Percentiles rank a stretch among this genome's conserved stretches.
Conservation (phyloP, 805 yeast genomes). For the Candida insectorum region DNA sequence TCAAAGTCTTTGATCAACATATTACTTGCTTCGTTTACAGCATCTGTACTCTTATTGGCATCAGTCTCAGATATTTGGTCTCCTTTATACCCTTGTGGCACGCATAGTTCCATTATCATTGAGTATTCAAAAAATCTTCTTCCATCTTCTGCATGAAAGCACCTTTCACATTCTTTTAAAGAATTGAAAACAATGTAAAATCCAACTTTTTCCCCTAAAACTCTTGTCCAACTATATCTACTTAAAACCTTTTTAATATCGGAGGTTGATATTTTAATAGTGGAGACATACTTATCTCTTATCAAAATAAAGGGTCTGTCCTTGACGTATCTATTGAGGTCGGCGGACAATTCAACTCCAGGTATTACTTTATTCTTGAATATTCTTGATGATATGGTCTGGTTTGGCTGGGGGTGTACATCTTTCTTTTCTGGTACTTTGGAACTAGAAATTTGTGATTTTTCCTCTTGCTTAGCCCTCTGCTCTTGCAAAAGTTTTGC, state of each 20-base stretch:
- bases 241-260: constrained; percentile 60
- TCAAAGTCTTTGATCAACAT: constrained; percentile 62
- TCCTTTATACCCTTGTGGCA: constrained; percentile 41
- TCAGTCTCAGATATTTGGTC: constrained; percentile 4
- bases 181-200: constrained; percentile 69
- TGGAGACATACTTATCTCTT: constrained; percentile 46
- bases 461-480: constrained; percentile 15
- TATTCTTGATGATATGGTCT: constrained; percentile 23
- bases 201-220: constrained; percentile 61
- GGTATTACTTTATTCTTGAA: constrained; percentile 26
- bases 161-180: constrained; percentile 53
- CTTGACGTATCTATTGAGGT: constrained; percentile 46
- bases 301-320: constrained; percentile 59
- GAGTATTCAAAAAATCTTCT: constrained; percentile 43
- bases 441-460: constrained; percentile 6
- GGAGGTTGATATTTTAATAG: constrained; percentile 44
- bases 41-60: constrained; percentile 14
- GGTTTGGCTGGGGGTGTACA: constrained; percentile 1
- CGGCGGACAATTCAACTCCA: constrained; percentile 45
- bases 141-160: constrained; percentile 62
- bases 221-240: constrained; percentile 63
- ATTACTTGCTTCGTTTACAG: constrained; percentile 57
- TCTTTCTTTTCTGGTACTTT: constrained; percentile 6
- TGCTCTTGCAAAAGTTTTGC: constrained; percentile 16
- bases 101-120: constrained; percentile 56